Evolutionary conservation across 768 basidiomycete genomes (phyloP).

Genomic region (Boletus eberwhitei): DNA sequence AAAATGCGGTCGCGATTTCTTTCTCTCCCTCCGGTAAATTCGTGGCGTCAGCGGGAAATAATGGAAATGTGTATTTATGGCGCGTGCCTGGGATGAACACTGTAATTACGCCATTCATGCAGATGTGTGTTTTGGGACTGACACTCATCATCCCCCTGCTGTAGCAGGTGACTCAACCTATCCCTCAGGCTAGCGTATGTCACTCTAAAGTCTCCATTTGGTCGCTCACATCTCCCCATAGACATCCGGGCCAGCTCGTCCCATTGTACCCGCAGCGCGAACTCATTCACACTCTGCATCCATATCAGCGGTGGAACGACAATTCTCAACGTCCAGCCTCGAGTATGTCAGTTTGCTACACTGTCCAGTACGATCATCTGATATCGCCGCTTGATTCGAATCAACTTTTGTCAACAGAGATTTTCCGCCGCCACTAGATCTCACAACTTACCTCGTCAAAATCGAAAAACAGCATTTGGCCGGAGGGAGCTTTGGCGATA

Average conservation of each 20-base stretch:
- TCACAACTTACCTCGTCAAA: neutral
- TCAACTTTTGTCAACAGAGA: neutral
- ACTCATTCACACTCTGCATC: neutral
- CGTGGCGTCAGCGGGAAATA: neutral
- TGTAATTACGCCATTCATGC: neutral
- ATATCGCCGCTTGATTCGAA: neutral
- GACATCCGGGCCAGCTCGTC: neutral
- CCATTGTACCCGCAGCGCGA: neutral
- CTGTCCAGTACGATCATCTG: neutral
- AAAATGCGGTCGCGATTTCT: rapidly evolving
- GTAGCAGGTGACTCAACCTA: neutral
- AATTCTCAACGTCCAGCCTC: neutral
- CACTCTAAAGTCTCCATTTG: neutral
- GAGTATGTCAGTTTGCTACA: neutral
- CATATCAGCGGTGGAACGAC: neutral
- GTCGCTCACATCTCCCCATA: neutral
- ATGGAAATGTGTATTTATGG: neutral
- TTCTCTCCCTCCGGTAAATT: constrained; percentile 1
- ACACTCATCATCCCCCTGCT: too few species aligned
- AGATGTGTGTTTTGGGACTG: neutral
- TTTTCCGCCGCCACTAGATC: constrained; percentile 1
- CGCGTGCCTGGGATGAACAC: neutral
- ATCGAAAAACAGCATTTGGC: too few species aligned
- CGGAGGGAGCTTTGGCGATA: too few species aligned
- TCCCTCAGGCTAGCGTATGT: neutral